Evolutionary conservation across 2,329 filamentous ascomycete genomes (phyloP).

Genomic region (Truncatella angustata): DNA sequence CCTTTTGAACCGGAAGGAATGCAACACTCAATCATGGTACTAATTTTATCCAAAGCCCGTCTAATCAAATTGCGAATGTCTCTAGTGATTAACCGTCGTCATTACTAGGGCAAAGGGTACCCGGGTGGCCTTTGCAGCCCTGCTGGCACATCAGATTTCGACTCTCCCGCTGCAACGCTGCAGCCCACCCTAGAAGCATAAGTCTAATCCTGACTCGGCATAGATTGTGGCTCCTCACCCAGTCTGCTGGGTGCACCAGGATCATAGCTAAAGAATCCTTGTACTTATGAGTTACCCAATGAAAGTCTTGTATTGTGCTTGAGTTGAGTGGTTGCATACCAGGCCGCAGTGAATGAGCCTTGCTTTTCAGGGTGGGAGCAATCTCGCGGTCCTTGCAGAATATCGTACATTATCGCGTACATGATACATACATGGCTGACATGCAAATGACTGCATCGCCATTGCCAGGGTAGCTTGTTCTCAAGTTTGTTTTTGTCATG

Average conservation of each 20-base stretch:
- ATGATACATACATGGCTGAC: slow-evolving; percentile 18
- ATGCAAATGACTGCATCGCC: neutral
- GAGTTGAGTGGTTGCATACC: slow-evolving; percentile 21
- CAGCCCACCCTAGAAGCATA: neutral
- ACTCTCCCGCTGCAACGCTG: neutral
- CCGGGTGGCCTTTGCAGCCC: too few species aligned
- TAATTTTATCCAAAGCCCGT: too few species aligned
- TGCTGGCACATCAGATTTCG: neutral
- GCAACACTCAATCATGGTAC: too few species aligned
- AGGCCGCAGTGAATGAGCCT: slow-evolving; percentile 19
- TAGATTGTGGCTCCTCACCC: slow-evolving; percentile 27
- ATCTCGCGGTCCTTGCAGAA: slow-evolving; percentile 22
- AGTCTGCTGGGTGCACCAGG: slow-evolving; percentile 27
- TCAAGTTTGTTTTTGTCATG: too few species aligned
- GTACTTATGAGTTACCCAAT: slow-evolving; percentile 23
- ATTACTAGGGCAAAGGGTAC: too few species aligned
- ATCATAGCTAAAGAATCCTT: slow-evolving; percentile 24
- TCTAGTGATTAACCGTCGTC: too few species aligned
- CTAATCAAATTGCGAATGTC: too few species aligned
- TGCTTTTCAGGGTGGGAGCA: slow-evolving; percentile 12
- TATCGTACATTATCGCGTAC: slow-evolving; percentile 23
- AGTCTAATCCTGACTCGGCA: slow-evolving; percentile 24
- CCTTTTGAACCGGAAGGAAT: too few species aligned
- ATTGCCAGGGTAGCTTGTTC: too few species aligned
- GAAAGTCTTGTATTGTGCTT: slow-evolving; percentile 3